Evolutionary conservation across 495 filamentous ascomycete species (phyloP), one percentile per base, ranked within the genome.

Genomic region (Hypoxylon trugodes): DNA sequence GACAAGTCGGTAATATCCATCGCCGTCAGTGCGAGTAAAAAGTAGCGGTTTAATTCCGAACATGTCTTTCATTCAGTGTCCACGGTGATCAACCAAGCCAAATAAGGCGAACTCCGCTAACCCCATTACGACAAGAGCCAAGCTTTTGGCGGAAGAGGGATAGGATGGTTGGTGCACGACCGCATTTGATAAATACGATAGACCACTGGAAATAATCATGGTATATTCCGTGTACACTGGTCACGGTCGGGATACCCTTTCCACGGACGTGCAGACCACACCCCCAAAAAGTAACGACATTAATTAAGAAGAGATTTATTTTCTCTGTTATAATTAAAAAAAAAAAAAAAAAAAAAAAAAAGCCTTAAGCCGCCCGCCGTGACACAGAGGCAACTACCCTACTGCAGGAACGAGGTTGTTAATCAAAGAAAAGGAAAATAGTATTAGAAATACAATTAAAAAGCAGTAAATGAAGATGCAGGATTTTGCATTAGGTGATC

Each of bases 341-440:
- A 48, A 48, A 19, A 12, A 33, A 12, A 45, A 26, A 45, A 42
- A 9, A 42, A 22, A 42, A 3, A 10, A 41, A 18, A n/a, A 45
- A 25, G 42, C 30, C 26, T 28, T 46, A 25, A 46, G 24, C 42
- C 42, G 18, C 26, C 36, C 42, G 41, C 47, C 6, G 63, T 67
- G 18, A 38, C 53, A 67, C 64, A 48, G 45, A 59, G 36, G n/a
- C 28, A 52, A 59, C 45, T 61, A 46, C 64, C 64, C 64, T 67
- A 67, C 64, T 67, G 64, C 64, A 67, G 64, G 64, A 67, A 67
- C 64, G 58, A 51, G 53, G 38, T 48, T 58, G 53, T 53, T 67
- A 67, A 67, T 67, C 61, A 67, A 67, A 67, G 64, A 53, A 62
- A 45, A 54, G 35, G 46, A 57, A 49, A 40, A 47, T 32, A 51